Conservation (phyloP, 225 moss, liverwort and hornwort genomes). For the Polytrichum commune region DNA sequence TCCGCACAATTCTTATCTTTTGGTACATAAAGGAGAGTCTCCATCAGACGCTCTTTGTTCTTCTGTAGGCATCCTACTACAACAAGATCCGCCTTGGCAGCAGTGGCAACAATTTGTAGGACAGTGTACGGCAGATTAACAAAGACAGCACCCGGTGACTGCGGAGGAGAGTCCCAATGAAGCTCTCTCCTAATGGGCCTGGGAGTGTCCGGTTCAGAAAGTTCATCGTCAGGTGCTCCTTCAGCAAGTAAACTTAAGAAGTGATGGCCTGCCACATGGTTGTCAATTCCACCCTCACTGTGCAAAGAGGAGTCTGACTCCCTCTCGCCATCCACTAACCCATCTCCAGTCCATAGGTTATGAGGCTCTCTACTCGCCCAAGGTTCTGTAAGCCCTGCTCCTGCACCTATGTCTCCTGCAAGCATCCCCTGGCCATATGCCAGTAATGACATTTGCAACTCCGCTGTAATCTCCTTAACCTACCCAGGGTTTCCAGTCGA, state of each 20-base stretch:
- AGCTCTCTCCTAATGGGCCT: conserved; percentile 44
- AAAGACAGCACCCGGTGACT: conserved; percentile 67
- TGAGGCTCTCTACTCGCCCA: conserved; percentile 59
- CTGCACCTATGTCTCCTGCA: conserved; percentile 75
- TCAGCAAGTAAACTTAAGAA: conserved; percentile 42
- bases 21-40: conserved; percentile 64
- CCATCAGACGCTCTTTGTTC: conserved; percentile 39
- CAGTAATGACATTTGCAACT: conserved; percentile 75
- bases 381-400: conserved; percentile 74
- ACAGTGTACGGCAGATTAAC: conserved; percentile 68
- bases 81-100: conserved; percentile 74
- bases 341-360: conserved; percentile 45
- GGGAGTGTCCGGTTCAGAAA: conserved; percentile 35
- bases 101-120: conserved; percentile 63
- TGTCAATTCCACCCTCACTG: conserved; percentile 13
- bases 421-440: conserved; percentile 88
- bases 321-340: conserved; percentile 36
- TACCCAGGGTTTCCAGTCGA: too few species aligned
- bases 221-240: conserved; percentile 26
- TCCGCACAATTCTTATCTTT: conserved; percentile 30
- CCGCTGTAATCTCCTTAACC: background rate
- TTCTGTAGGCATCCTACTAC: conserved; percentile 60
- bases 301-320: conserved; percentile 27
- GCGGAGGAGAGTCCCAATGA: conserved; percentile 94
- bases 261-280: conserved; percentile 24